Percentiles rank a stretch among this genome's conserved stretches.
Evolutionary conservation across 306 rosid species (phyloP).

Genomic region (Carpinus fangiana): DNA sequence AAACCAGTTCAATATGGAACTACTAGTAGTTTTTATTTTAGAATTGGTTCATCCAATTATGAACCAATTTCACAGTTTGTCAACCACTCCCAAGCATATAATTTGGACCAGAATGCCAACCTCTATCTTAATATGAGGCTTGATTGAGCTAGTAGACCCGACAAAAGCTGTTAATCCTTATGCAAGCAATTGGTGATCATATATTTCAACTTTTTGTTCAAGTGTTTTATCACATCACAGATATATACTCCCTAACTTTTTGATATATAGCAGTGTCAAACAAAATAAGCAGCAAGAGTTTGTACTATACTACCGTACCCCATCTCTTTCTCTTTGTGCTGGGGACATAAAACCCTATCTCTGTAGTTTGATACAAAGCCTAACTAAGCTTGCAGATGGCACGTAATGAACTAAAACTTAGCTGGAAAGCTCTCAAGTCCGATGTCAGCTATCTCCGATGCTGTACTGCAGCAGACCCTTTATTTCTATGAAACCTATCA

Average conservation of each 20-base stretch:
- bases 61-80: neutral
- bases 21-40: neutral
- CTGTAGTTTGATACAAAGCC: conserved; percentile 17
- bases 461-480: conserved; percentile 25
- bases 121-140: neutral
- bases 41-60: neutral
- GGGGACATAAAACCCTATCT: conserved; percentile 11
- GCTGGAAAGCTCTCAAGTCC: conserved; percentile 26
- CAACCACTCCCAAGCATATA: neutral
- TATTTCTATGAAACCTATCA: conserved; percentile 13
- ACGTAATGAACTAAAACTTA: neutral
- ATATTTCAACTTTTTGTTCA: neutral
- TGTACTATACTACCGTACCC: conserved; percentile 10
- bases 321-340: neutral
- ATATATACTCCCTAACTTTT: neutral
- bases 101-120: neutral
- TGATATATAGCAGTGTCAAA: conserved; percentile 2
- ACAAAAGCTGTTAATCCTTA: neutral
- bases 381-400: conserved; percentile 18
- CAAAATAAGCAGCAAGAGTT: conserved; percentile 7
- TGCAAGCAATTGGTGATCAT: neutral
- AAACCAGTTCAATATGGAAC: neutral
- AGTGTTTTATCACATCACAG: neutral
- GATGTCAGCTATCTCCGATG: conserved; percentile 29
- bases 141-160: neutral